phyloP scores from a whole-genome alignment of 805 yeast genomes.

The Wickerhamiella dianesei region DNA sequence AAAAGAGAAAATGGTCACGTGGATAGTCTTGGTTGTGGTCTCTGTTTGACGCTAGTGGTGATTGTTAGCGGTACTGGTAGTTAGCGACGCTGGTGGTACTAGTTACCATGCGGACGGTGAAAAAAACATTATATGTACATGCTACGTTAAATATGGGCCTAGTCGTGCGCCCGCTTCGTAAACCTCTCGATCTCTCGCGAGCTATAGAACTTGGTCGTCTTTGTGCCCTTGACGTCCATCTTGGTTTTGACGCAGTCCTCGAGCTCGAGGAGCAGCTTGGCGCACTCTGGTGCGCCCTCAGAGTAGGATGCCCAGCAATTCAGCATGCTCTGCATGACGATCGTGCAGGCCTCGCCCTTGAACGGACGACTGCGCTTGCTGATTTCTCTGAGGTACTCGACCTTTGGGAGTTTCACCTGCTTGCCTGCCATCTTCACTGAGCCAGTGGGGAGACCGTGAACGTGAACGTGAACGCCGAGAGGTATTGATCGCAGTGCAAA shows the following conservation, averaged over 20 bases:
- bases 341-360: conserved; percentile 42
- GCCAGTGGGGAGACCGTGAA: too few relatives aligned
- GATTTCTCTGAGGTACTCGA: conserved; percentile 6
- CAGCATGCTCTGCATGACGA: conserved; percentile 68
- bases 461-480: too few relatives aligned
- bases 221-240: conserved; percentile 7
- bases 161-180: conserved; percentile 37
- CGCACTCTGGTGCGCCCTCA: conserved; percentile 66
- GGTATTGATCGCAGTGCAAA: background rate
- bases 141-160: conserved; percentile 1
- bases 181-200: conserved; percentile 20
- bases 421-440: background rate
- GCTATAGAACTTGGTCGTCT: conserved; percentile 17
- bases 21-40: too few relatives aligned
- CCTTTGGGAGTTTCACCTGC: conserved; percentile 9
- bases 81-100: background rate
- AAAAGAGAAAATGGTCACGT: background rate
- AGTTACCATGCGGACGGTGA: too few relatives aligned
- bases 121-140: too few relatives aligned
- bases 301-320: conserved; percentile 97
- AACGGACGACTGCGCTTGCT: conserved; percentile 3
- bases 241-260: conserved; percentile 52
- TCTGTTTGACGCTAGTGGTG: too few relatives aligned
- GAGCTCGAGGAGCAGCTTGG: conserved; percentile 36
- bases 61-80: background rate